Percentiles rank a stretch among this genome's conserved stretches.
phyloP scores from a whole-genome alignment of 2,329 filamentous ascomycete genomes.

The Ophiocordyceps camponoti-floridani region DNA sequence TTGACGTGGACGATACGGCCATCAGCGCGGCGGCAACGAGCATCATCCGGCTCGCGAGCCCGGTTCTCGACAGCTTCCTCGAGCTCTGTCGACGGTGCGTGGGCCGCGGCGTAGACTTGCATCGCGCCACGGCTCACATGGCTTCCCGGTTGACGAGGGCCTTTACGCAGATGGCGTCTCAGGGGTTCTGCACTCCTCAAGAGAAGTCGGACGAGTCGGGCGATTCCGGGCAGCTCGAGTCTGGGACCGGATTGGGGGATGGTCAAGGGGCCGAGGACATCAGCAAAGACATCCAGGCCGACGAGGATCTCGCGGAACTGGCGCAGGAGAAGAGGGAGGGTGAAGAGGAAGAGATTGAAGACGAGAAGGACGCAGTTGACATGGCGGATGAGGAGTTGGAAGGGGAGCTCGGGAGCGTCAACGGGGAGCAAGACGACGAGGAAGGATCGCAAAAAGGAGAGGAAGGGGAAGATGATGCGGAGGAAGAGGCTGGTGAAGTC shows the following conservation, averaged over 20 bases:
- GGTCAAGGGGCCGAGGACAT: constrained; percentile 94
- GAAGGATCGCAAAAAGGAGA: constrained; percentile 43
- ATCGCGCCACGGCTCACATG: constrained; percentile 55
- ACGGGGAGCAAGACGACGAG: constrained; percentile 42
- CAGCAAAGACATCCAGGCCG: constrained; percentile 85
- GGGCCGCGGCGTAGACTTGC: constrained; percentile 40
- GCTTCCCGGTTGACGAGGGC: constrained; percentile 57
- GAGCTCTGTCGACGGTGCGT: constrained; percentile 41
- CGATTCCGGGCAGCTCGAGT: constrained; percentile 65
- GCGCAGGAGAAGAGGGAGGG: constrained; percentile 67
- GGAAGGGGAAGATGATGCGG: constrained; percentile 55
- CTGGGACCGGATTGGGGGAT: constrained; percentile 83
- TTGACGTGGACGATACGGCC: constrained; percentile 12
- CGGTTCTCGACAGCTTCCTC: constrained; percentile 60
- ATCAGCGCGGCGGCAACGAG: constrained; percentile 13
- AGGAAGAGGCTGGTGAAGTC: constrained; percentile 80
- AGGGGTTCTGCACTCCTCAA: constrained; percentile 82
- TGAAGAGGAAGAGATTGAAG: constrained; percentile 48
- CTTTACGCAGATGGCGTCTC: constrained; percentile 60
- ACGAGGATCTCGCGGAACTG: constrained; percentile 83
- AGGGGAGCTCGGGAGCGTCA: constrained; percentile 55
- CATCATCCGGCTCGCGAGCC: constrained; percentile 23
- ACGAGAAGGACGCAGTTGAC: constrained; percentile 74
- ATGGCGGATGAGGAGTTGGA: constrained; percentile 88
- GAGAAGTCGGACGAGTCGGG: constrained; percentile 59